Base-by-base conservation (phyloP, 805 yeast species). In the Candida sakaeoensis region DNA sequence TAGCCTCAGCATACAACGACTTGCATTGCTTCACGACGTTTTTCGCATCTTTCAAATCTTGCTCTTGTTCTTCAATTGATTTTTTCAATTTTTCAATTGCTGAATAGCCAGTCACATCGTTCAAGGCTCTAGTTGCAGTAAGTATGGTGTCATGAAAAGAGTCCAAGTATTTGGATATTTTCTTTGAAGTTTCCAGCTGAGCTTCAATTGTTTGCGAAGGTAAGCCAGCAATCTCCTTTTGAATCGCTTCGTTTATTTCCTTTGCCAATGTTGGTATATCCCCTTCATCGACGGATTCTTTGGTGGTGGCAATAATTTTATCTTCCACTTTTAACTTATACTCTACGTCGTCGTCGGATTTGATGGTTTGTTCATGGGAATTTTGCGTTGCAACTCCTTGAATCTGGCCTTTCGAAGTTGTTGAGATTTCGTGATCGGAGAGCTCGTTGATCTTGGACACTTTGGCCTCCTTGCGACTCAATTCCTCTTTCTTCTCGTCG, bases 101-200 rank as follows among this genome's bases (percentile, higher is more conserved):
- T 0, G 88, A 74, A 58, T 93, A 93, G 0, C 99, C 99, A 0
- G 99, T 91, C 8, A 89, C 81, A 50, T 89, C 96, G 53, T 93
- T 93, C 24, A 91, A 69, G 2, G 90, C 76, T 44, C 77, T 71
- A 0, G 86, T 74, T 0, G 85, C 82, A 0, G 79, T 72, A 39
- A 75, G 68, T 5, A 80, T 66, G 1, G 85, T 72, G 13, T 71
- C 78, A 44, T 74, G 82, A 31, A 80, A 53, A 2, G 81, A 76
- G 43, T 72, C 77, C 16, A 80, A 63, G 51, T 74, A 75, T n/a
- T 61, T 48, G 29, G 66, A 76, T 16, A 80, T 49, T 45, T 63
- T 67, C 41, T 74, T 56, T 23, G 61, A 39, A 4, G 51, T 14
- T 17, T 68, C 30, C 70, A 55, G 60, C 36, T 77, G 58, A 17